phyloP scores from a whole-genome alignment of 140 eudicot species.

The Bidens hawaiensis region DNA sequence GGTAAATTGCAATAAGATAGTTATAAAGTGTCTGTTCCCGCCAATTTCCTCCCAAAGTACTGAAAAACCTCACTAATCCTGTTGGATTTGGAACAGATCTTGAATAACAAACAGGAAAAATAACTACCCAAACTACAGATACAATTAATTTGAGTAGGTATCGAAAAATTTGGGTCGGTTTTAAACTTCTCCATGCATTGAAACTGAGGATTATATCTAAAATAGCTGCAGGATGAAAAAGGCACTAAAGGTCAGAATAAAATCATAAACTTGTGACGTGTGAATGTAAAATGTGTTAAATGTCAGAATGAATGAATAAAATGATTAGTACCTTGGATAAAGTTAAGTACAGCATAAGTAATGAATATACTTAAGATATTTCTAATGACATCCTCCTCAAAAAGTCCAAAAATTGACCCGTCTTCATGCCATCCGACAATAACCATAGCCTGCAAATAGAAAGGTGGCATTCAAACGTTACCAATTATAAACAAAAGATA shows the following conservation, averaged over 20 bases:
- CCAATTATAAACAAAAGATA: background rate
- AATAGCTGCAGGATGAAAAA: constrained; percentile 52
- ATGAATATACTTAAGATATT: constrained; percentile 82
- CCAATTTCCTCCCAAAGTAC: constrained; percentile 60
- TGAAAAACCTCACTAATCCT: constrained; percentile 70
- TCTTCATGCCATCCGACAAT: constrained; percentile 87
- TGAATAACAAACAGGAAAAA: constrained; percentile 71
- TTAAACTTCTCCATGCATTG: constrained; percentile 91
- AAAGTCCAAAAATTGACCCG: constrained; percentile 52
- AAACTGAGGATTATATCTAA: constrained; percentile 80
- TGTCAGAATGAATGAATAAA: constrained; percentile 6
- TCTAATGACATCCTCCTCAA: constrained; percentile 54
- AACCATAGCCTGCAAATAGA: constrained; percentile 72
- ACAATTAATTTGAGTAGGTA: constrained; percentile 70
- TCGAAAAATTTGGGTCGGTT: constrained; percentile 72
- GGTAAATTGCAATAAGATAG: constrained; percentile 71
- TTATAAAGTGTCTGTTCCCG: constrained; percentile 52
- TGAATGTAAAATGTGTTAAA: background rate
- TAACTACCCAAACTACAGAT: constrained; percentile 89
- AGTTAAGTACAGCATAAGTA: constrained; percentile 76
- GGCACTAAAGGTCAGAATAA: background rate
- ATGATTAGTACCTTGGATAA: constrained; percentile 59
- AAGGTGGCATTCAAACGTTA: background rate
- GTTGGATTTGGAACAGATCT: constrained; percentile 72
- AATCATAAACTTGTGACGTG: background rate